Conservation (phyloP, 2,329 filamentous ascomycete species). For the Penicillium sp. region DNA sequence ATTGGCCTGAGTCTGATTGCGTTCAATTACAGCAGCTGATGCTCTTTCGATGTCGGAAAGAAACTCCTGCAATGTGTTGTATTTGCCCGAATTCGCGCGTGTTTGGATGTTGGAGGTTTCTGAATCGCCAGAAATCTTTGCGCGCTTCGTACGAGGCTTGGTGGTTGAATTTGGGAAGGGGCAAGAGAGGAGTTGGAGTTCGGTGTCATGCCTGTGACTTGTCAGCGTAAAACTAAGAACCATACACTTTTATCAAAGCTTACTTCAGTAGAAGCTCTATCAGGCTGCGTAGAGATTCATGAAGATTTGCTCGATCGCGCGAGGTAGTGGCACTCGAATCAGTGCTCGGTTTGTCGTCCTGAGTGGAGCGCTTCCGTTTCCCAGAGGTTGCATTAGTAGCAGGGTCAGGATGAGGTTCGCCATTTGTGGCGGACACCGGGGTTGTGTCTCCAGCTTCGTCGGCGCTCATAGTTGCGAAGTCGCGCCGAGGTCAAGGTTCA, state of each 20-base stretch:
- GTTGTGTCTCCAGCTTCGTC: conserved; percentile 35
- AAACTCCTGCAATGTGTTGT: conserved; percentile 43
- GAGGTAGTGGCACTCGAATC: conserved; percentile 25
- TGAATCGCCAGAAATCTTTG: conserved; percentile 39
- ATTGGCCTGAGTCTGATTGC: conserved; percentile 33
- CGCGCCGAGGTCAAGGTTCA: conserved; percentile 22
- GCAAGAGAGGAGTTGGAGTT: conserved; percentile 43
- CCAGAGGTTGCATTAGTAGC: conserved; percentile 35
- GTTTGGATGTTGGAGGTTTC: conserved; percentile 39
- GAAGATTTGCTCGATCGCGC: conserved; percentile 33
- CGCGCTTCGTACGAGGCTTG: conserved; percentile 45
- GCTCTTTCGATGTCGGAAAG: conserved; percentile 44
- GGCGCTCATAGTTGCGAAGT: conserved; percentile 36
- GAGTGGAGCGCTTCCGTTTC: conserved; percentile 44
- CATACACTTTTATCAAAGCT: conserved; percentile 16
- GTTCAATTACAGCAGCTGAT: conserved; percentile 37
- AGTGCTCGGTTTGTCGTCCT: conserved; percentile 30
- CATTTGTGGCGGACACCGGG: conserved; percentile 35
- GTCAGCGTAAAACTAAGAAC: conserved; percentile 20
- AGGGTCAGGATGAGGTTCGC: conserved; percentile 33
- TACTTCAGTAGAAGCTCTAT: conserved; percentile 32
- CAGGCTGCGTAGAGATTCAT: conserved; percentile 38
- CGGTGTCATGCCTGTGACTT: conserved; percentile 41
- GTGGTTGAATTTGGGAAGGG: conserved; percentile 36
- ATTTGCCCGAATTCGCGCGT: conserved; percentile 38